A percentile compares a stretch with the other conserved stretches of the same genome.
Conservation (phyloP, 805 yeast genomes). For the Nakazawaea ernobii region DNA sequence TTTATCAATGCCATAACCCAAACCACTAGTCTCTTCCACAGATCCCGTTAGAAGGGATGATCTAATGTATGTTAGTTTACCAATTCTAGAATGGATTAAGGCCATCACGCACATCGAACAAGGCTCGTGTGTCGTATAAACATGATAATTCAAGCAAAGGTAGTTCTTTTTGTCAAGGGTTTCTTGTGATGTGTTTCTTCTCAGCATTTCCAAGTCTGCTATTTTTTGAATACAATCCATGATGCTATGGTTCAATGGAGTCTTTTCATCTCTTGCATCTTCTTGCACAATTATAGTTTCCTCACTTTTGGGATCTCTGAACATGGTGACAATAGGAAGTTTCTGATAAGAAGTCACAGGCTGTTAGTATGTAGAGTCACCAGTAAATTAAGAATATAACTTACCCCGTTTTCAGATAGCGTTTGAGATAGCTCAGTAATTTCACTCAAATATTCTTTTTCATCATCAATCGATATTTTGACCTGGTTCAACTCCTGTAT, state of each 20-base stretch:
- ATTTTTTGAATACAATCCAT: constrained; percentile 66
- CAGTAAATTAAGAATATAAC: constrained; percentile 12
- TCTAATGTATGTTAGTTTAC: constrained; percentile 56
- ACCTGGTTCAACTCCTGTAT: constrained; percentile 61
- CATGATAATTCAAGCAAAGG: constrained; percentile 69
- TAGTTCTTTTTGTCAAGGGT: constrained; percentile 31
- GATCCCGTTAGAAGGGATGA: constrained; percentile 48
- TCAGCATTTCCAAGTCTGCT: constrained; percentile 46
- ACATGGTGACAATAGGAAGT: constrained; percentile 51
- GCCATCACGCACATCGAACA: constrained; percentile 98
- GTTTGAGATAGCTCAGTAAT: constrained; percentile 24
- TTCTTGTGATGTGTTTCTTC: constrained; percentile 22
- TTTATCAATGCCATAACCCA: constrained; percentile 69
- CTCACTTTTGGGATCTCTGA: constrained; percentile 52
- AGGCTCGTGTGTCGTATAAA: constrained; percentile 92
- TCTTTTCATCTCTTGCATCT: constrained; percentile 33
- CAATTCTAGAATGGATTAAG: constrained; percentile 80
- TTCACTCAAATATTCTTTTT: constrained; percentile 25
- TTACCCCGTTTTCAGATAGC: constrained; percentile 17
- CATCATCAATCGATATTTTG: constrained; percentile 39
- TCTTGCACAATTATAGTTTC: constrained; percentile 31
- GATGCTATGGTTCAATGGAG: constrained; percentile 67
- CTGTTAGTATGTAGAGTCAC: not conserved
- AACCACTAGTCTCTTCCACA: constrained; percentile 50
- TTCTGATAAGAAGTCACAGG: not conserved